Percentiles rank a stretch among this genome's conserved stretches.
Evolutionary conservation across 1,284 basidiomycete species (phyloP).

Genomic region (Apiotrichum gamsii): DNA sequence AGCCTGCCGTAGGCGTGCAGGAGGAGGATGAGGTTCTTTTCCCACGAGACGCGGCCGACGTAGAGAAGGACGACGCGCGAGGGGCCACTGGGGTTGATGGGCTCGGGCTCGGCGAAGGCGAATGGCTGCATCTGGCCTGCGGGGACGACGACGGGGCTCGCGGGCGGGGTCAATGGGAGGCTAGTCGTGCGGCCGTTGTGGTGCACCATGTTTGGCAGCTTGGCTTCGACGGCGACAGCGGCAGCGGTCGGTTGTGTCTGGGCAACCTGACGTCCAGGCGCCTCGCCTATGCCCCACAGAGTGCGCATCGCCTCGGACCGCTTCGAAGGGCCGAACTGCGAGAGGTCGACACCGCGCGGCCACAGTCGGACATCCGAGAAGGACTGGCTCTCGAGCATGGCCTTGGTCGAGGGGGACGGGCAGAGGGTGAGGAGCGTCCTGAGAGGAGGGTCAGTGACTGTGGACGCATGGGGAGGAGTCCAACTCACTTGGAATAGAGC

Average conservation of each 20-base stretch:
- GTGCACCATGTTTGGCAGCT: no score
- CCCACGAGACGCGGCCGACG: conserved; percentile 51
- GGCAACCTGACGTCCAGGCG: conserved; percentile 10
- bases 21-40: conserved; percentile 56
- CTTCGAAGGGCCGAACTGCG: conserved; percentile 48
- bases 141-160: conserved; percentile 26
- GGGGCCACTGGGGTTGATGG: conserved; percentile 6
- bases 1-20: conserved; percentile 50
- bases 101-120: conserved; percentile 24
- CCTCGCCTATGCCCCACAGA: conserved; percentile 48
- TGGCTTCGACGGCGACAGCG: not conserved
- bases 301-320: conserved; percentile 48
- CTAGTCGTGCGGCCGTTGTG: conserved; percentile 40
- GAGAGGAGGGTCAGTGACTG: no score
- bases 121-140: not conserved
- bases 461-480: no score
- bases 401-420: conserved; percentile 52
- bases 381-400: conserved; percentile 50
- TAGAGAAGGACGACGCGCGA: conserved; percentile 42
- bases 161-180: conserved; percentile 41
- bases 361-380: conserved; percentile 53
- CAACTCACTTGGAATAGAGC: conserved; percentile 41
- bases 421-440: conserved; percentile 51
- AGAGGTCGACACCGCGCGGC: conserved; percentile 51
- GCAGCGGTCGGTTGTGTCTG: no score